Evolutionary conservation across 2,329 filamentous ascomycete genomes (phyloP).

Genomic region (Acrocalymma vagum): DNA sequence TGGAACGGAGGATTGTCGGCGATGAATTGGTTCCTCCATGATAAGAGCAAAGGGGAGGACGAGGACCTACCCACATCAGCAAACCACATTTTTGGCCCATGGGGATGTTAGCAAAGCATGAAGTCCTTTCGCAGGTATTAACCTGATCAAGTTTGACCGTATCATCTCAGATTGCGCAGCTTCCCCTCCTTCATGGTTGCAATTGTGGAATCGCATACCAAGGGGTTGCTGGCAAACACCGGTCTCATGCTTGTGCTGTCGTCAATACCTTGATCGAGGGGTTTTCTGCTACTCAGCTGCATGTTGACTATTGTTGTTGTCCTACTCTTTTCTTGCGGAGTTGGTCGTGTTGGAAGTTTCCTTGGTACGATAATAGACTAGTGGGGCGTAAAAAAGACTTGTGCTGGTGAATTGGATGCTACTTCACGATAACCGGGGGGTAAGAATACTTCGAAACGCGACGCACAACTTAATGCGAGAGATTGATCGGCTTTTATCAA

Average conservation of each 20-base stretch:
- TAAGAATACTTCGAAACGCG: too few relatives aligned
- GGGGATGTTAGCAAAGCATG: constrained; percentile 52
- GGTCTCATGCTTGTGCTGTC: constrained; percentile 47
- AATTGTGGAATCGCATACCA: not conserved
- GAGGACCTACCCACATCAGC: constrained; percentile 46
- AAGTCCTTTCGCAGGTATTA: constrained; percentile 63
- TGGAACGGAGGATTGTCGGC: constrained; percentile 9
- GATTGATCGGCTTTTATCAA: too few relatives aligned
- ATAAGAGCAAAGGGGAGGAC: too few relatives aligned
- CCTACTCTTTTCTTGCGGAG: constrained; percentile 32
- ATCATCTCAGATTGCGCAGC: constrained; percentile 58
- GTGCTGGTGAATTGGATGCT: too few relatives aligned
- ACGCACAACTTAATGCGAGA: too few relatives aligned
- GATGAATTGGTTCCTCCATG: constrained; percentile 19
- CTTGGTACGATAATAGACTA: too few relatives aligned
- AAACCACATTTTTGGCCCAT: constrained; percentile 25
- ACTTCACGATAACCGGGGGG: too few relatives aligned
- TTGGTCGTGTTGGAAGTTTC: too few relatives aligned
- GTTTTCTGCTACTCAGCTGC: constrained; percentile 41
- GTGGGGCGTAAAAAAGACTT: too few relatives aligned
- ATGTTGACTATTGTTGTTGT: constrained; percentile 32
- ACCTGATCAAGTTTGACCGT: constrained; percentile 65
- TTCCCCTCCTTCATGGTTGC: constrained; percentile 1
- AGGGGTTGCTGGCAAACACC: constrained; percentile 37
- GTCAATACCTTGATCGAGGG: constrained; percentile 48